A percentile compares a stretch with the other conserved stretches of the same genome.
phyloP scores from a whole-genome alignment of 2,329 filamentous ascomycete species.

The Aspergillus alliaceus region DNA sequence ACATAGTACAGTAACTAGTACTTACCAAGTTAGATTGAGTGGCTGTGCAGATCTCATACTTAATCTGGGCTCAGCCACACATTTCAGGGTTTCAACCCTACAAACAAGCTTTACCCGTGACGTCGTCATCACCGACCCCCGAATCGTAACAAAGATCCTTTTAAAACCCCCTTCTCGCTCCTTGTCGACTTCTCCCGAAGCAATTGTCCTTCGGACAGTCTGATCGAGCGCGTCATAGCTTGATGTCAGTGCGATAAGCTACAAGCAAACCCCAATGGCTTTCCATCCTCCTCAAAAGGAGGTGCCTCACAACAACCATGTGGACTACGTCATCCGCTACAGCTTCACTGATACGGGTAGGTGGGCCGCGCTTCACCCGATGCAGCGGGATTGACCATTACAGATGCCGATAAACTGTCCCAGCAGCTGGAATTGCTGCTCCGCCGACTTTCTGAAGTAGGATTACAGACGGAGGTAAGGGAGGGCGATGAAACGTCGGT shows the following conservation, averaged over 20 bases:
- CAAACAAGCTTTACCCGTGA: background rate
- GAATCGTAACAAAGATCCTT: background rate
- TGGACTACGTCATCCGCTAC: conserved; percentile 89
- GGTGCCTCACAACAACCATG: conserved; percentile 60
- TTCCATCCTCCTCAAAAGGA: conserved; percentile 25
- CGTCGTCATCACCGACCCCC: background rate
- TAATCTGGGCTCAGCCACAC: background rate
- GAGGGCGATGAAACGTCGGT: conserved; percentile 74
- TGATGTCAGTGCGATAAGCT: background rate
- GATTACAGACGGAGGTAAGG: conserved; percentile 83
- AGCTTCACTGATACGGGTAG: conserved; percentile 67
- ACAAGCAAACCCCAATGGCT: conserved; percentile 24
- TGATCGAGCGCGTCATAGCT: background rate
- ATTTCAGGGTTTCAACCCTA: conserved; percentile 1
- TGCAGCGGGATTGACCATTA: conserved; percentile 2
- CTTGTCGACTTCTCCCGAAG: background rate
- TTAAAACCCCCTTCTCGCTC: background rate
- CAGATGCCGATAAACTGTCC: conserved; percentile 69
- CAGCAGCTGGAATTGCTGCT: conserved; percentile 78
- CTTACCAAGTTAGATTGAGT: background rate
- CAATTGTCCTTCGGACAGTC: background rate
- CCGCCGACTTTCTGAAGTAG: conserved; percentile 71
- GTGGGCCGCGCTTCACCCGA: conserved; percentile 12
- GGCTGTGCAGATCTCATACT: background rate
- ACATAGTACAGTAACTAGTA: no score